Evolutionary conservation across 1,284 basidiomycete genomes (phyloP).

Genomic region (Cronartium quercuum): DNA sequence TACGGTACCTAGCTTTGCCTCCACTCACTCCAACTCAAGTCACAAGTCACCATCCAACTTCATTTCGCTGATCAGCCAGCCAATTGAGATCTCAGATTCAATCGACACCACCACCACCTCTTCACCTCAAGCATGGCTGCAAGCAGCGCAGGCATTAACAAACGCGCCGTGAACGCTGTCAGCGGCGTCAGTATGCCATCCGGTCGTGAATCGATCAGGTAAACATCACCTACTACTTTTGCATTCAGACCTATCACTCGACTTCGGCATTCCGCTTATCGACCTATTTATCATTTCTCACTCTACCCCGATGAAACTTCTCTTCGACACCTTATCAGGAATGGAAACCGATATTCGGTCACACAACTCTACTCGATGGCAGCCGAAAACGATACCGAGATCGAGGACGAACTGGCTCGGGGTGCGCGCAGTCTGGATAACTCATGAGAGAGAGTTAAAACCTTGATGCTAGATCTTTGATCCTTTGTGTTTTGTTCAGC

Average conservation of each 20-base stretch:
- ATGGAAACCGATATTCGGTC: constrained; percentile 92
- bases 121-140: not conserved
- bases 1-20: too few species aligned
- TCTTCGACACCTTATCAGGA: constrained; percentile 53
- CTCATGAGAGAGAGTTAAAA: constrained; percentile 38
- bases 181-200: not conserved
- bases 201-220: not conserved
- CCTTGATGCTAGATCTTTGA: not conserved
- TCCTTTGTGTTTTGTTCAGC: constrained; percentile 54
- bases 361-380: constrained; percentile 96
- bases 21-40: too few species aligned
- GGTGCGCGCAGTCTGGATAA: constrained; percentile 55
- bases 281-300: not conserved
- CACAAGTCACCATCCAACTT: too few species aligned
- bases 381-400: constrained; percentile 95
- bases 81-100: too few species aligned
- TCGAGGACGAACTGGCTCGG: constrained; percentile 93
- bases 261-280: not conserved
- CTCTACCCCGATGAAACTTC: not conserved
- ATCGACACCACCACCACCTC: not conserved
- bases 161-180: not conserved
- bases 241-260: not conserved
- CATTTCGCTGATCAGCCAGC: too few species aligned
- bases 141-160: not conserved
- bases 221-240: too few species aligned